Evolutionary conservation across 2,329 filamentous ascomycete genomes (phyloP), one percentile per base, ranked within the genome.

Genomic region (Botryotinia narcissicola): DNA sequence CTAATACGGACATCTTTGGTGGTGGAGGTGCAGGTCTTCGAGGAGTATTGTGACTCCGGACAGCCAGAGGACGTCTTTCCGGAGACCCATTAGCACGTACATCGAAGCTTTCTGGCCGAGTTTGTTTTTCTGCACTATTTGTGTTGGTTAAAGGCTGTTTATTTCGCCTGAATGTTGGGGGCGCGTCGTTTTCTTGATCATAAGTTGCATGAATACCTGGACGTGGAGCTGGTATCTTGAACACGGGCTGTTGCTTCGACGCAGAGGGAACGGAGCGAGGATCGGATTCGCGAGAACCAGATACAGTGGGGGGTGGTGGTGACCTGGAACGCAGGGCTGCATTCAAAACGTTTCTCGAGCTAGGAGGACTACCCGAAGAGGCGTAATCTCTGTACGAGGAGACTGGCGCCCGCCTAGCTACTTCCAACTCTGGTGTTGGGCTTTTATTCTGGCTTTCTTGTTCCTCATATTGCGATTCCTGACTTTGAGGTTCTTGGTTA

Each of bases 1-100:
- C 94, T n/a, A 98, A 84, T 12, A 97, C 92, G 1, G 93, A 96
- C 95, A 98, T 98, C 82, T 98, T 98, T 0, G 96, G 95, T 12
- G 94, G 94, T 4, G 81, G 95, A 37, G 81, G 92, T 1, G 93
- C 93, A 35, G 92, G 88, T 77, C 94, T 87, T 79, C 90, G 92
- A 18, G 94, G 94, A 6, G 94, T 97, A 77, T 90, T 91, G 73
- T 87, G 85, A 76, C 83, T 87, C 73, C 90, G 84, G 1, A 84
- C 80, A 18, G 86, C 83, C 42, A 91, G 81, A 3, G 87, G 86
- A 73, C 87, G 88, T 75, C 89, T 83, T 61, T 89, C 88, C 0
- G 88, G 87, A 2, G 88, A 89, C 4, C 78, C 80, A 51, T 84
- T 79, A 76, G 81, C 75, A 51, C 76, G 82, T 60, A 81, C 67